These are phyloP conservation scores for Plantago elongata DNA, from an alignment of 257 asterid genomes.

Conservation along the genomic window DNA sequence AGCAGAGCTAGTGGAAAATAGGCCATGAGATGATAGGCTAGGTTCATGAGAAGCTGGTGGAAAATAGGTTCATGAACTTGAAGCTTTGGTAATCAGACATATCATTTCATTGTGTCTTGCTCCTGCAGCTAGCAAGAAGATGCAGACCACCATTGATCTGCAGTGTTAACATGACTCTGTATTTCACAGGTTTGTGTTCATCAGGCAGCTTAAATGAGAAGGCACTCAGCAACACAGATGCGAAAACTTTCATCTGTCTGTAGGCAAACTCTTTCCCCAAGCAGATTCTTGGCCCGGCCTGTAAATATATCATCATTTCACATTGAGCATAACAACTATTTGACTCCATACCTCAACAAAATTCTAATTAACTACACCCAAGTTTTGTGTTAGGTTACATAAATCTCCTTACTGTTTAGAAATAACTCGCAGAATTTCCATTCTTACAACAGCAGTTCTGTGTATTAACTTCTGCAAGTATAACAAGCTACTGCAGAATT, in stretches of 20 bases:
- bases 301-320: slow-evolving; percentile 18
- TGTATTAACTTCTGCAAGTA: too few relatives aligned
- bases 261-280: slow-evolving; percentile 70
- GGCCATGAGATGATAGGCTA: too few relatives aligned
- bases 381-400: too few relatives aligned
- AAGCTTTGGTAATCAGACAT: too few relatives aligned
- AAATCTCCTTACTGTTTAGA: too few relatives aligned
- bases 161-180: slow-evolving; percentile 52
- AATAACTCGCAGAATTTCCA: too few relatives aligned
- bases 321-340: neutral
- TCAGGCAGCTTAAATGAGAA: slow-evolving; percentile 49
- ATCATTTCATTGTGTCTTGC: slow-evolving; percentile 1
- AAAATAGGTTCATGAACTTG: too few relatives aligned
- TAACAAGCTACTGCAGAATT: too few relatives aligned
- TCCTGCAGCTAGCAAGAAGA: slow-evolving; percentile 34
- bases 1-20: too few relatives aligned
- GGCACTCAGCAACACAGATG: slow-evolving; percentile 45
- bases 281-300: slow-evolving; percentile 71
- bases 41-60: too few relatives aligned
- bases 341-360: neutral
- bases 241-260: slow-evolving; percentile 66
- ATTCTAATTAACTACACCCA: too few relatives aligned
- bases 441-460: too few relatives aligned
- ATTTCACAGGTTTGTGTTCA: slow-evolving; percentile 31
- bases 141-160: slow-evolving; percentile 61